Evolutionary conservation across 2,329 filamentous ascomycete genomes (phyloP).

Genomic region (Xylariales sp.): DNA sequence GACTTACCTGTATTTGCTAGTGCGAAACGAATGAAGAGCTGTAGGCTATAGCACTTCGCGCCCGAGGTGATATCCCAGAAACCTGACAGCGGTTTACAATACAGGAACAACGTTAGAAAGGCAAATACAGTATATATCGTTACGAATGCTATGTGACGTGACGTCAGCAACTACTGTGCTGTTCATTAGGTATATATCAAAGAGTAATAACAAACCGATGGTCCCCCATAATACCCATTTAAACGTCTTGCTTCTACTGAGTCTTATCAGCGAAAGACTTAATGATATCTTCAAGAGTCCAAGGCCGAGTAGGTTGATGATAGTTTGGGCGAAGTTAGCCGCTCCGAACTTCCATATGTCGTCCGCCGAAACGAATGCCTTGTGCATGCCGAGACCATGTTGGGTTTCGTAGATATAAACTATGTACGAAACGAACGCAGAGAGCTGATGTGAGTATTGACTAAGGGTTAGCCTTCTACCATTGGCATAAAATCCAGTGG

Average conservation of each 20-base stretch:
- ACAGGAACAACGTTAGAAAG: slow-evolving; percentile 37
- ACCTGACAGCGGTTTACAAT: slow-evolving; percentile 39
- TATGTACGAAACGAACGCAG: slow-evolving; percentile 47
- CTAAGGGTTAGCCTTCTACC: slow-evolving; percentile 4
- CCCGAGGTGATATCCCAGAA: slow-evolving; percentile 35
- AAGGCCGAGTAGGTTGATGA: slow-evolving; percentile 57
- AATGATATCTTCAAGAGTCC: slow-evolving; percentile 60
- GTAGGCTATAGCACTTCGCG: slow-evolving; percentile 33
- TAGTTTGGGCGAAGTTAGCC: slow-evolving; percentile 58
- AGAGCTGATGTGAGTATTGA: slow-evolving; percentile 39
- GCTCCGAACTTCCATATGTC: slow-evolving; percentile 54
- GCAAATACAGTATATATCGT: slow-evolving; percentile 39
- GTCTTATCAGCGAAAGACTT: slow-evolving; percentile 57
- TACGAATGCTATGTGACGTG: slow-evolving; percentile 30
- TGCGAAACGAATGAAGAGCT: slow-evolving; percentile 40
- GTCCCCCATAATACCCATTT: slow-evolving; percentile 31
- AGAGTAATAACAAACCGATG: slow-evolving; percentile 26
- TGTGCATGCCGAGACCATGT: slow-evolving; percentile 61
- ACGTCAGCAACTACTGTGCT: slow-evolving; percentile 11
- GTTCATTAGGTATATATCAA: not conserved
- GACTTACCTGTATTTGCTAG: slow-evolving; percentile 38
- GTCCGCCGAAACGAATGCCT: slow-evolving; percentile 49
- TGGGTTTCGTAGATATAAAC: slow-evolving; percentile 57
- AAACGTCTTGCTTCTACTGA: slow-evolving; percentile 42
- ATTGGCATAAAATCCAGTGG: not conserved